A percentile compares a stretch with the other conserved stretches of the same genome.
These are phyloP conservation scores for Canavalia gladiata DNA, from an alignment of 306 rosid genomes.

Conservation along the genomic window DNA sequence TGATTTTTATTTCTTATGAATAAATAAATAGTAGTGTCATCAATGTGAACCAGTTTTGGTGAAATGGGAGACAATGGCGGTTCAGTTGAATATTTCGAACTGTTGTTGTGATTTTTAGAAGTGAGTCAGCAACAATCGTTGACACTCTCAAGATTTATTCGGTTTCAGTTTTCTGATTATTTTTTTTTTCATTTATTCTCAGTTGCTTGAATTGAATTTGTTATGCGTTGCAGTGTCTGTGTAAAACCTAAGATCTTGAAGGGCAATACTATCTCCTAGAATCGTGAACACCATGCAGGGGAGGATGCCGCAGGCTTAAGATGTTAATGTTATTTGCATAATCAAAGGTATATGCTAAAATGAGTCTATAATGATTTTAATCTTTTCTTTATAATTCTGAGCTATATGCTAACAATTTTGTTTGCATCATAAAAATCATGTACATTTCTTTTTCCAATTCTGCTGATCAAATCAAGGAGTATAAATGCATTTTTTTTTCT, in stretches of 20 bases:
- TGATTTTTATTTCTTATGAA: background rate
- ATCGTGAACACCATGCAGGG: conserved; percentile 13
- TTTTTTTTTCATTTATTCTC: background rate
- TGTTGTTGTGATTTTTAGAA: conserved; percentile 3
- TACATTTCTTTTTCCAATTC: background rate
- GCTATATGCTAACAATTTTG: too few relatives aligned
- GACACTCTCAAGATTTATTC: conserved; percentile 42
- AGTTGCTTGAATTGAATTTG: conserved; percentile 36
- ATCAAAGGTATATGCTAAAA: conserved; percentile 34
- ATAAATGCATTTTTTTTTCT: background rate
- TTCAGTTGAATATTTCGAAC: background rate
- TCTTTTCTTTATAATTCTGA: background rate
- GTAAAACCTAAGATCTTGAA: conserved; percentile 53
- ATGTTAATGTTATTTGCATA: conserved; percentile 22
- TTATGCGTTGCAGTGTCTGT: conserved; percentile 22
- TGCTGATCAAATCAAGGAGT: background rate
- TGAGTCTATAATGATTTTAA: background rate
- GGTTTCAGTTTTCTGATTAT: conserved; percentile 28
- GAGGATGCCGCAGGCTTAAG: conserved; percentile 9
- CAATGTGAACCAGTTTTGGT: conserved; percentile 23
- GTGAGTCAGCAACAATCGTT: conserved; percentile 60
- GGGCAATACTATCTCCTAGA: conserved; percentile 39
- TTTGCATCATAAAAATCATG: background rate
- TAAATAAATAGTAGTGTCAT: background rate
- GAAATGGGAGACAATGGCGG: conserved; percentile 19